Base-by-base conservation (phyloP, 179 eudicot species). In the Heliamphora pulchella region DNA sequence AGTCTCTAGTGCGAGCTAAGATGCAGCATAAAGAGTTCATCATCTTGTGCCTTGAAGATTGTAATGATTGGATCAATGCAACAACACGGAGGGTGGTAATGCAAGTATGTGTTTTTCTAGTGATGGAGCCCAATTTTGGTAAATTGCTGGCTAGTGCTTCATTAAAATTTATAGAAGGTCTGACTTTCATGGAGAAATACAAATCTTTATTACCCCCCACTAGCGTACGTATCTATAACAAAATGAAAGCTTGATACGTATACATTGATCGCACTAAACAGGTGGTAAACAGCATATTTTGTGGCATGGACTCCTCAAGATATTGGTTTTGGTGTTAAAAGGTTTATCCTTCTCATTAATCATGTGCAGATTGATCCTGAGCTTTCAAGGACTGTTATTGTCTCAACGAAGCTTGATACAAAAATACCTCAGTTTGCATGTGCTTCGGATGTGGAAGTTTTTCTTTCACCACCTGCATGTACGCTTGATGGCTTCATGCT, bases 371-470 rank as follows among this genome's bases (percentile, higher is more conserved):
- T 96, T 83, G 99, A 96, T 89, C 97, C 98, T 69, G 99, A 96
- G 85, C 98, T 96, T 47, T 90, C 98, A 47, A 92, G 99, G 88
- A 96, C 99, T 41, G 92, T 96, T 44, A 89, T 96, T 80, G 99
- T 96, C 57, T 90, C 99, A 63, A 96, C 99, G 66, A 96, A 96
- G 87, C 96, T 96, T 63, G 99, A 96, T 80, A 96, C 99, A 2
- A 94, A 94, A 74, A 94, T 96, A 80, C 99, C 97, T 57, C 99
- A 96, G 83, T 96, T 96, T 87, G 96, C 99, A 71, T 88, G 98
- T 83, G 91, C 98, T 85, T 94, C 99, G 75, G 99, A 96, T 83
- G 99, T 96, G 76, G 99, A 96, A 84, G 99, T 96, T 83, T 96
- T 96, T 81, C 97, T 96, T 78, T 90, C 97, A 73, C 99, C 99